Percentiles rank a stretch among this genome's conserved stretches.
Conservation (phyloP, 2,329 filamentous ascomycete species). For the Fusarium ramigenum region DNA sequence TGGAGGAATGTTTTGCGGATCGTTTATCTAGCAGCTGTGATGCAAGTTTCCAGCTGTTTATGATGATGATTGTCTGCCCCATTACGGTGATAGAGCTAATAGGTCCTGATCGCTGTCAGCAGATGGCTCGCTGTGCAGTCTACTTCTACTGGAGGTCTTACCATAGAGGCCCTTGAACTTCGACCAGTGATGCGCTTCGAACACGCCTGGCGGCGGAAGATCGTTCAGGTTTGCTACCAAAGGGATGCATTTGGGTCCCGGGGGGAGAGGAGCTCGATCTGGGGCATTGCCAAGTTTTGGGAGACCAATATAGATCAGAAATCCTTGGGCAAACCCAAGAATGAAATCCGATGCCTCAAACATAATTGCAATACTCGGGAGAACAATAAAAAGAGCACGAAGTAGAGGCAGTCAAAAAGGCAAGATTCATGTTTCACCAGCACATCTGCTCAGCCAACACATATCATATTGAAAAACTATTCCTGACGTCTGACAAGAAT, state of each 20-base stretch:
- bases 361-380: background rate
- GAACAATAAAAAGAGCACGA: no score
- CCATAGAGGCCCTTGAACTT: slow-evolving; percentile 32
- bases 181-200: slow-evolving; percentile 33
- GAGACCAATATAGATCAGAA: background rate
- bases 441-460: background rate
- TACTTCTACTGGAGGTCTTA: background rate
- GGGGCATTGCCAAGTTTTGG: background rate
- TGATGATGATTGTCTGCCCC: slow-evolving; percentile 53
- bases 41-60: slow-evolving; percentile 50
- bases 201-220: slow-evolving; percentile 1
- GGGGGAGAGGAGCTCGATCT: slow-evolving; percentile 4
- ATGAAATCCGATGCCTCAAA: background rate
- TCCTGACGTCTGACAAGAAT: background rate
- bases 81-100: slow-evolving; percentile 49
- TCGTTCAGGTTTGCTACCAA: slow-evolving; percentile 25
- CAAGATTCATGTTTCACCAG: background rate
- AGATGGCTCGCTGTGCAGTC: background rate
- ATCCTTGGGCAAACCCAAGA: background rate
- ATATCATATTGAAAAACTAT: background rate
- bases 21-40: slow-evolving; percentile 49
- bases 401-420: rapidly evolving
- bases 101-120: background rate
- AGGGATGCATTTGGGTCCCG: slow-evolving; percentile 29
- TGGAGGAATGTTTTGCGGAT: slow-evolving; percentile 17